Base-by-base conservation (phyloP, 257 asterid genomes). In the Leptodermis oblonga region DNA sequence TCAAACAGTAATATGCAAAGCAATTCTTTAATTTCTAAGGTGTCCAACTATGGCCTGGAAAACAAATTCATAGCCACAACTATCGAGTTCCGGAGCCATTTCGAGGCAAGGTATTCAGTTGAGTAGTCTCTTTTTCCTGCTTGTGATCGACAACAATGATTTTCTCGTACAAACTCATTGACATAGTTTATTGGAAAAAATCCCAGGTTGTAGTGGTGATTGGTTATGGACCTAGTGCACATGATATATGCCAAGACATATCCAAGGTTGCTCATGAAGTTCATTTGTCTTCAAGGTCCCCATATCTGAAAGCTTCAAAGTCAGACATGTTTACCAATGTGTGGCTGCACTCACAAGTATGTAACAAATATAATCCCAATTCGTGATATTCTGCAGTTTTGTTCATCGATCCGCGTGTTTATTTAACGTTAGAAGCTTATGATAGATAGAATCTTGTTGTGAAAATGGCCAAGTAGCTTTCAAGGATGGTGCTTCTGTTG, bases 51-150 rank as follows among this genome's bases (percentile, higher is more conserved):
- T 87, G 95, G 91, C 84, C 87, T 4, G 88, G 95, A 28, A 82
- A 82, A 76, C 84, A 87, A 70, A 76, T 82, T 22, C 95, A 87
- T 73, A 85, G 88, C 66, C 95, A 84, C 78, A 87, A 85, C 55
- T 87, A 85, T 55, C 70, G 95, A 74, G 77, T 75, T 36, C 86
- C 88, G 20, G 81, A 85, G 43, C 86, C 86, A 31, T 87, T 76
- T 73, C 73, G 60, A 28, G 79, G 82, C 71, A 70, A 82, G 85
- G 95, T 84, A 69, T 28, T 48, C 22, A 23, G 37, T 30, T 58
- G 14, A 4, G 33, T 34, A 30, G 5, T 60, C 2, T 43, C 42
- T 59, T 30, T 31, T 59, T 59, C 43, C 6, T 59, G 65, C 28
- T 58, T 12, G 10, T 23, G 36, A n/a, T n/a, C n/a, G n/a, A 23